Evolutionary conservation across 2,329 filamentous ascomycete genomes (phyloP).

Genomic region (Aspergillus spinulosporus): DNA sequence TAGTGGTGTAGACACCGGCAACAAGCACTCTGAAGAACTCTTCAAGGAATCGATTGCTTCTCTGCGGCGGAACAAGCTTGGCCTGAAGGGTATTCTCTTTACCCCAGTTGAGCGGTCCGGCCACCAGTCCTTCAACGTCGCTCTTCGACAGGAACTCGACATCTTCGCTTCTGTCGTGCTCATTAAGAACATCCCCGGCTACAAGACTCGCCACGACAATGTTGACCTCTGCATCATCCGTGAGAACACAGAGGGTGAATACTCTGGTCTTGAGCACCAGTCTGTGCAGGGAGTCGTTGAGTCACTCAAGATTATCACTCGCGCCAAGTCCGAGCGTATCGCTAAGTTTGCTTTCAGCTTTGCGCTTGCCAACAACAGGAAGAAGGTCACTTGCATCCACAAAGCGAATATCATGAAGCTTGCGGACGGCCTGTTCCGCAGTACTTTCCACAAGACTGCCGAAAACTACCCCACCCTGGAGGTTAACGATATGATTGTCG

Average conservation of each 20-base stretch:
- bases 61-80: constrained; percentile 97
- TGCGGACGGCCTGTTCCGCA: constrained; percentile 96
- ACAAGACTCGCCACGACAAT: constrained; percentile 94
- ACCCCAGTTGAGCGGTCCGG: constrained; percentile 95
- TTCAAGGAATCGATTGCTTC: constrained; percentile 96
- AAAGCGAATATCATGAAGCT: constrained; percentile 99
- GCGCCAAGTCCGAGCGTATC: constrained; percentile 98
- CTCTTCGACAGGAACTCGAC: constrained; percentile 97
- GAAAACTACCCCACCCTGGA: constrained; percentile 95
- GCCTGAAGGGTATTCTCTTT: constrained; percentile 97
- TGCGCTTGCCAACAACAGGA: constrained; percentile 95
- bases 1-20: constrained; percentile 80
- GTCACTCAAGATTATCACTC: constrained; percentile 99
- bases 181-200: constrained; percentile 99
- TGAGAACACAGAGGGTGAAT: constrained; percentile 99
- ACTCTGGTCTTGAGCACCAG: constrained; percentile 98
- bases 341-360: constrained; percentile 99
- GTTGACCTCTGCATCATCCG: constrained; percentile 99
- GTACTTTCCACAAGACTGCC: constrained; percentile 89
- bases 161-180: constrained; percentile 98
- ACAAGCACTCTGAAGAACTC: constrained; percentile 86
- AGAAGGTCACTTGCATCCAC: constrained; percentile 99
- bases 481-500: constrained; percentile 99
- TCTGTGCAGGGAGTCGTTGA: constrained; percentile 94
- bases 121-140: constrained; percentile 99